Base-by-base conservation (phyloP, 2,329 filamentous ascomycete species). In the Diaporthe humulicola region DNA sequence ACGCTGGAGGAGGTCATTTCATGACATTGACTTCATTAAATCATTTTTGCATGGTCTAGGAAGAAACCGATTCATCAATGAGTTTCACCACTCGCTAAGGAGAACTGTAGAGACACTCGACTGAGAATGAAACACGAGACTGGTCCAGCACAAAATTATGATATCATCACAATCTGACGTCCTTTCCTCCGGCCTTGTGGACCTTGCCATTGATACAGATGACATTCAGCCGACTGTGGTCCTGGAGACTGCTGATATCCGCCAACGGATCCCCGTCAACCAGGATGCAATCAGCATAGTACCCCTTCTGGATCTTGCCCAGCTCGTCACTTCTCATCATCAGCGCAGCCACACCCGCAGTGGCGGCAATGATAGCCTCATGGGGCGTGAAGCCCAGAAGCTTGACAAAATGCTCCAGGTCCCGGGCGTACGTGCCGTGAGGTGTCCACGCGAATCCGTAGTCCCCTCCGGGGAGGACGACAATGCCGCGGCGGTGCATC, bases 401-500 rank as follows among this genome's bases (percentile, higher is more conserved):
- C 15, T 86, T 84, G 19, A 85, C 82, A 64, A 88, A 88, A 73
- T 87, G 86, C 50, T 82, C 84, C 4, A 87, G 81, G 71, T 88
- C 87, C 1, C 83, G 82, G 0, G 86, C 85, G 76, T 88, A 88
- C 0, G 86, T 87, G 10, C 86, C 86, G 57, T 88, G 86, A 0
- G 86, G 86, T 0, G 84, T 85, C 86, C 86, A 88, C 1, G 86
- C 84, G 71, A 88, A 87, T 4, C 86, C 85, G 61, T 87, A 88
- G 75, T 87, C 85, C 28, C 84, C 86, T 40, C 85, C 85, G 17
- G 87, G 87, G 6, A 88, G 80, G 1, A 88, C 82, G 0, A 81
- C 80, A 57, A 88, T 87, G 22, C 86, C 86, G 52, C 86, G 81
- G 12, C 79, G 77, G 77, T 86, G 85, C 84, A 88, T 87, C 78